Conservation (phyloP, 1,284 basidiomycete genomes). For the Clitocybe nebularis region DNA sequence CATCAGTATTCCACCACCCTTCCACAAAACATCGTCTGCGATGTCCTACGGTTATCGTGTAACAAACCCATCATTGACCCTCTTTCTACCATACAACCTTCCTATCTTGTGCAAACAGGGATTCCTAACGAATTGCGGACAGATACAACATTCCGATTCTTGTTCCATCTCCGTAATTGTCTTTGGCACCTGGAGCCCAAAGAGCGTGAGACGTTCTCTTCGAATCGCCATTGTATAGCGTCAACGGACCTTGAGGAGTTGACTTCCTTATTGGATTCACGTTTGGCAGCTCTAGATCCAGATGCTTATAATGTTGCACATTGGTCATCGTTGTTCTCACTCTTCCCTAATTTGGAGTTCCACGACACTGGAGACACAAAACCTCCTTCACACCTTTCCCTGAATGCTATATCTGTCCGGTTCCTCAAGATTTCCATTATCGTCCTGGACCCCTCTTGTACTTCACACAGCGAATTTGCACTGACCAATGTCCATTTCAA, state of each 20-base stretch:
- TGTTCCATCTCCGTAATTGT: slow-evolving; percentile 68
- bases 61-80: slow-evolving; percentile 61
- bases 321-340: slow-evolving; percentile 29
- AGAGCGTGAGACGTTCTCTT: slow-evolving; percentile 11
- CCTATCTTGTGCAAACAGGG: slow-evolving; percentile 73
- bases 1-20: slow-evolving; percentile 23
- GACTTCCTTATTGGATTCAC: slow-evolving; percentile 33
- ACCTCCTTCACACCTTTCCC: background rate
- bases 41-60: slow-evolving; percentile 47
- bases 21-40: slow-evolving; percentile 34
- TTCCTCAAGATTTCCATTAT: slow-evolving; percentile 23
- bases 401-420: slow-evolving; percentile 20
- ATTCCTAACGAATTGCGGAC: slow-evolving; percentile 60
- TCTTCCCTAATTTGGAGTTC: slow-evolving; percentile 22
- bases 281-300: slow-evolving; percentile 42
- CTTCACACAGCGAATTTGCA: slow-evolving; percentile 26
- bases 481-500: slow-evolving; percentile 25
- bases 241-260: slow-evolving; percentile 22
- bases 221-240: slow-evolving; percentile 2
- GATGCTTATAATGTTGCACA: slow-evolving; percentile 34
- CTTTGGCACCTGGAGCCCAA: slow-evolving; percentile 33
- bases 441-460: slow-evolving; percentile 28
- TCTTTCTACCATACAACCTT: slow-evolving; percentile 74
- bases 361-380: slow-evolving; percentile 1
- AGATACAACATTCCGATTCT: slow-evolving; percentile 62